Conservation (phyloP, 306 rosid genomes). For the Lotus japonicus region DNA sequence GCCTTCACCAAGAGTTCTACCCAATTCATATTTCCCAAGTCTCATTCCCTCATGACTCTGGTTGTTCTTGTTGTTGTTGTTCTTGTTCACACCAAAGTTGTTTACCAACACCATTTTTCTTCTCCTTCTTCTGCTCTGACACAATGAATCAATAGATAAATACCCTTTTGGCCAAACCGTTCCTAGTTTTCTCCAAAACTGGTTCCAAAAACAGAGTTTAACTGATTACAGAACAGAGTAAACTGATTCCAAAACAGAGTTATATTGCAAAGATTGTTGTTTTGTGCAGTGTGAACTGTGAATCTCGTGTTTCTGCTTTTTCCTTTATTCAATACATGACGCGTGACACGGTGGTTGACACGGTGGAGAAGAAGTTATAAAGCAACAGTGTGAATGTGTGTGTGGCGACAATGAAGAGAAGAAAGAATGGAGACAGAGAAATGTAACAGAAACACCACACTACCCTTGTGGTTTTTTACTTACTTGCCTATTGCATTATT, state of each 20-base stretch:
- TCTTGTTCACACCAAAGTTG: conserved; percentile 10
- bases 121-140: not conserved
- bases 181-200: too few relatives aligned
- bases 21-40: conserved; percentile 76
- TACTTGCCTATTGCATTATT: too few relatives aligned
- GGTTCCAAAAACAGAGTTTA: too few relatives aligned
- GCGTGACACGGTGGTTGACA: not conserved
- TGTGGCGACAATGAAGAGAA: too few relatives aligned
- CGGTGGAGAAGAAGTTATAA: not conserved
- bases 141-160: not conserved
- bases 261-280: not conserved
- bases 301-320: not conserved
- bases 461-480: too few relatives aligned
- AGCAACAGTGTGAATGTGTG: too few relatives aligned
- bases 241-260: not conserved
- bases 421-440: too few relatives aligned
- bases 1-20: conserved; percentile 78
- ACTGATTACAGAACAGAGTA: too few relatives aligned
- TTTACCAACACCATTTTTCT: conserved; percentile 27
- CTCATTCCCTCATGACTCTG: conserved; percentile 25
- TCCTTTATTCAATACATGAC: not conserved
- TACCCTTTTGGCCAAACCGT: not conserved
- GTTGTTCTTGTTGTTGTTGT: not conserved
- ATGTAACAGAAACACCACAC: too few relatives aligned
- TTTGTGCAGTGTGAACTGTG: not conserved